phyloP scores from a whole-genome alignment of 225 moss, liverwort and hornwort species.

The Sphagnum tenellum region DNA sequence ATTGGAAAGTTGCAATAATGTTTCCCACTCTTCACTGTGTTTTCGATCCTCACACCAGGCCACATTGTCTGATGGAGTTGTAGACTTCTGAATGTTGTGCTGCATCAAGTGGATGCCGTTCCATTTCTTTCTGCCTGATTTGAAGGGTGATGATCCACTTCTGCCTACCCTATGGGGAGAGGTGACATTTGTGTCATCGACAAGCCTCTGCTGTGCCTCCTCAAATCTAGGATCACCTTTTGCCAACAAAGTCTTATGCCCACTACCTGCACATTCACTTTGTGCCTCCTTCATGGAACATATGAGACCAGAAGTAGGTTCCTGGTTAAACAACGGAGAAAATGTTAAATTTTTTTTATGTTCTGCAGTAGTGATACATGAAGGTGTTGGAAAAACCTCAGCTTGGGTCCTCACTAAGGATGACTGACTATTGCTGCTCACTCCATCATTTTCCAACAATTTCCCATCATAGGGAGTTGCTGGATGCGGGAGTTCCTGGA shows the following conservation, averaged over 20 bases:
- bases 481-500: conserved; percentile 11
- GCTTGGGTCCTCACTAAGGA: conserved; percentile 8
- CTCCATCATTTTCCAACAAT: conserved; percentile 21
- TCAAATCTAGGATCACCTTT: too few relatives aligned
- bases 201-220: too few relatives aligned
- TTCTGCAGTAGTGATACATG: not conserved
- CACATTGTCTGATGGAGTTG: conserved; percentile 5
- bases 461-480: conserved; percentile 9
- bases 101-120: too few relatives aligned
- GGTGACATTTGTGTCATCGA: conserved; percentile 3
- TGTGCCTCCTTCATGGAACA: too few relatives aligned
- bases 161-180: not conserved
- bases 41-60: conserved; percentile 16
- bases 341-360: conserved; percentile 3
- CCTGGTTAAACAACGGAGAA: not conserved
- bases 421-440: conserved; percentile 42
- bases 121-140: too few relatives aligned
- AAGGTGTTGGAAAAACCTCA: conserved; percentile 8
- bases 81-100: too few relatives aligned
- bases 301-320: not conserved
- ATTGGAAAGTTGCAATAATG: conserved; percentile 15
- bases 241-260: too few relatives aligned
- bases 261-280: too few relatives aligned
- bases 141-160: too few relatives aligned
- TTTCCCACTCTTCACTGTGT: conserved; percentile 24